phyloP scores from a whole-genome alignment of 345 rosid genomes.

The Conringia planisiliqua region DNA sequence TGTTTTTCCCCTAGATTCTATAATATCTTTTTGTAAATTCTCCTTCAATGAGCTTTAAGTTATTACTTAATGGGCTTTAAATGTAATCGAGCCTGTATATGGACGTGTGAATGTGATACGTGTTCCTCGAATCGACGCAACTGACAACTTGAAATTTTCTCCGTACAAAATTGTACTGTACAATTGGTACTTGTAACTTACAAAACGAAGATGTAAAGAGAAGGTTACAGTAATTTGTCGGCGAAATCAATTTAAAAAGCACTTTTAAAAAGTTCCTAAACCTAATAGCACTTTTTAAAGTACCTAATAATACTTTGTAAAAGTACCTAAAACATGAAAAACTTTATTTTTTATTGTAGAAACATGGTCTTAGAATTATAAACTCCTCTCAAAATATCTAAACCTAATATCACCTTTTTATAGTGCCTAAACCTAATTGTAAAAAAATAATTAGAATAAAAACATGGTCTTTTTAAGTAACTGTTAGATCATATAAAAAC shows the following conservation, averaged over 20 bases:
- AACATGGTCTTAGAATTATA: background rate
- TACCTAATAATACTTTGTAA: background rate
- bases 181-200: background rate
- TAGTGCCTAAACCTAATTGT: constrained; percentile 3
- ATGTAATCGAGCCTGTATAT: background rate
- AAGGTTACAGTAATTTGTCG: background rate
- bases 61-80: background rate
- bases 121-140: no score
- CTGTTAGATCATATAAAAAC: background rate
- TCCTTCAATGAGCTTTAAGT: no score
- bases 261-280: background rate
- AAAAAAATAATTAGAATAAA: background rate
- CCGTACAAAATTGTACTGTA: no score
- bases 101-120: no score
- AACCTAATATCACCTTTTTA: background rate
- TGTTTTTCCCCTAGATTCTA: no score
- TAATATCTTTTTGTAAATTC: no score
- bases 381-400: background rate
- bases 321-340: background rate
- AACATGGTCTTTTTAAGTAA: background rate
- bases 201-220: background rate
- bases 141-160: no score
- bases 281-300: background rate
- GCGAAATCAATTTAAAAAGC: background rate
- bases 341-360: no score